A percentile compares a stretch with the other conserved stretches of the same genome.
Evolutionary conservation across 2,329 filamentous ascomycete species (phyloP).

Genomic region (Exophiala calicioides): DNA sequence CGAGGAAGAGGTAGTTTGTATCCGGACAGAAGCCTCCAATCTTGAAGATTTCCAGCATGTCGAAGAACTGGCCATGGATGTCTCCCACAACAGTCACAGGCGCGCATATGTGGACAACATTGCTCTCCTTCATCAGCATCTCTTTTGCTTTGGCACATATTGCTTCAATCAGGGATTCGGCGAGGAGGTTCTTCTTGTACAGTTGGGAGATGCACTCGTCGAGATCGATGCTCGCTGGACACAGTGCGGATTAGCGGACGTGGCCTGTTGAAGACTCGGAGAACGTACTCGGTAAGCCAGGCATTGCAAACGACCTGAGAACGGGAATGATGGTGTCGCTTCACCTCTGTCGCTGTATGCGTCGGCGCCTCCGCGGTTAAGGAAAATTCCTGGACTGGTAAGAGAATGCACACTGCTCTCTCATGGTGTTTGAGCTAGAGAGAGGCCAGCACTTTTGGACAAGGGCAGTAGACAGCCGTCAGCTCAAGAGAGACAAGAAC

Average conservation of each 20-base stretch:
- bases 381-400: conserved; percentile 11
- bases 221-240: conserved; percentile 85
- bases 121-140: conserved; percentile 98
- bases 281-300: conserved; percentile 29
- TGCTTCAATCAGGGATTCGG: conserved; percentile 96
- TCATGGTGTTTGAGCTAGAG: conserved; percentile 14
- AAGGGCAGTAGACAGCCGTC: not conserved
- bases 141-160: conserved; percentile 99
- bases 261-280: not conserved
- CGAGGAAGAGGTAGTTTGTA: conserved; percentile 96
- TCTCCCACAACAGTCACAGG: conserved; percentile 97
- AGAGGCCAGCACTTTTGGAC: not conserved
- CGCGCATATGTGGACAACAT: conserved; percentile 94
- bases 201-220: conserved; percentile 97
- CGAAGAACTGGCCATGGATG: conserved; percentile 98
- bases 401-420: conserved; percentile 1
- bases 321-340: not conserved
- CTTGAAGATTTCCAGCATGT: conserved; percentile 98
- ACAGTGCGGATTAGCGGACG: not conserved
- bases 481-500: not conserved
- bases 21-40: conserved; percentile 97
- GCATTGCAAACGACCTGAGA: conserved; percentile 18
- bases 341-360: too few relatives aligned
- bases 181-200: conserved; percentile 94
- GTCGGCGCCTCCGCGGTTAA: conserved; percentile 2